Base-by-base conservation (phyloP, 495 filamentous ascomycete species). In the Annulohypoxylon moriforme region DNA sequence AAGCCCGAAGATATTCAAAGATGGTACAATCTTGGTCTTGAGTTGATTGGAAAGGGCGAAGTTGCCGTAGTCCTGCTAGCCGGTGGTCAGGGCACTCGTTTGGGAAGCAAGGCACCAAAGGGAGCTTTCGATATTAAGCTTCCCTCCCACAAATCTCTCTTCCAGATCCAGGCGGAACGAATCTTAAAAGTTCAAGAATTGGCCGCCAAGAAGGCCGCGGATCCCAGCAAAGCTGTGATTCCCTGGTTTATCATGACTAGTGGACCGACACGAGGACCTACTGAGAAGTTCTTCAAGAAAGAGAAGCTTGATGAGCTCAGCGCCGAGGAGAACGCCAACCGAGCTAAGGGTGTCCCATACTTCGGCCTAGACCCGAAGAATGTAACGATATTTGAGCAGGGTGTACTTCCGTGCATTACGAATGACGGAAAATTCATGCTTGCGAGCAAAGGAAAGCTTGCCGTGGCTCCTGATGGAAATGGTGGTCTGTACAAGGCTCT, bases 231-330 rank as follows among this genome's bases (percentile, higher is more conserved):
- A 64, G 91, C 92, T 31, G 87, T 90, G 7, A 90, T 99, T 31
- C 96, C 96, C 6, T 99, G 96, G 96, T 99, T 98, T 83, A 91
- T 99, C 76, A 99, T 99, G 96, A 99, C 96, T 67, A 97, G 93
- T 73, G 96, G 96, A 9, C 96, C 96, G n/a, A 99, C 96, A 11
- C 88, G 94, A 71, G 88, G 89, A 60, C 92, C 94, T 9, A 99
- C 96, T 7, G 93, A 97, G 86, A 86, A 91, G 60, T 99, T 94
- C 85, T 99, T 99, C 80, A 83, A 92, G 80, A 83, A 96, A 78
- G 84, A 98, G 81, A 87, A 88, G 25, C 65, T 77, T 4, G 73
- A 64, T 6, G 75, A 77, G 59, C 53, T 77, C 2, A 76, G 70
- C 5, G 75, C 67, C 25, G 73, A 72, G 42, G 75, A 76, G 53